These are phyloP conservation scores for Pseudogymnoascus sp. DNA, from an alignment of 2,329 filamentous ascomycete species.

Conservation along the genomic window DNA sequence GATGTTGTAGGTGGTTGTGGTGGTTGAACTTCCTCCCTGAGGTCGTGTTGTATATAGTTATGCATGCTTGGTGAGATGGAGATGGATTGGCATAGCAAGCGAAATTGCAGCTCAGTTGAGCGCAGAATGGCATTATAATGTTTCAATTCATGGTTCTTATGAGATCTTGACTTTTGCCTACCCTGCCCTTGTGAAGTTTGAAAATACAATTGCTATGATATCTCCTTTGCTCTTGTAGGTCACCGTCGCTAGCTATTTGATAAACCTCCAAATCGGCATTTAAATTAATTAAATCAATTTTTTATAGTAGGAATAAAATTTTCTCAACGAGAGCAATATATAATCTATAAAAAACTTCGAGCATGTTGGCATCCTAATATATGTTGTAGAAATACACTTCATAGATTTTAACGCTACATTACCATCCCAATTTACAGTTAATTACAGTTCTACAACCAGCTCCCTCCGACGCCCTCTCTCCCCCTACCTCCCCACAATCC, in stretches of 20 bases:
- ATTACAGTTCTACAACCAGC: neutral
- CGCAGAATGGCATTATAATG: conserved; percentile 5
- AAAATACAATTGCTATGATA: neutral
- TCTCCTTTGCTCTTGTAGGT: too few species aligned
- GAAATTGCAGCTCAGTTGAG: conserved; percentile 4
- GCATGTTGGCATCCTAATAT: too few species aligned
- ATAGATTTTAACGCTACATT: conserved; percentile 12
- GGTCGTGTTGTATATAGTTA: conserved; percentile 5
- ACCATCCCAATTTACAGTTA: neutral
- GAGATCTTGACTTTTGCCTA: neutral
- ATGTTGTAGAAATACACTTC: neutral
- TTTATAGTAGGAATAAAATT: neutral
- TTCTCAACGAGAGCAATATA: neutral
- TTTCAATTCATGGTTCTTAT: neutral
- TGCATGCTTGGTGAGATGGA: conserved; percentile 12
- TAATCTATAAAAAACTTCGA: neutral
- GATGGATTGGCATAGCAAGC: conserved; percentile 9
- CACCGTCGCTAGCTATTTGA: neutral
- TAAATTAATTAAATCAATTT: neutral
- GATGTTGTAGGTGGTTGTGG: neutral
- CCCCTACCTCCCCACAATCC: conserved; percentile 15
- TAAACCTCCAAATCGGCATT: too few species aligned
- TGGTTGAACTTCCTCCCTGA: neutral
- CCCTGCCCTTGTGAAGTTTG: neutral
- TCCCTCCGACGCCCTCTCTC: conserved; percentile 9